Conservation (phyloP, 140 eudicot genomes). For the Anethum foeniculum region DNA sequence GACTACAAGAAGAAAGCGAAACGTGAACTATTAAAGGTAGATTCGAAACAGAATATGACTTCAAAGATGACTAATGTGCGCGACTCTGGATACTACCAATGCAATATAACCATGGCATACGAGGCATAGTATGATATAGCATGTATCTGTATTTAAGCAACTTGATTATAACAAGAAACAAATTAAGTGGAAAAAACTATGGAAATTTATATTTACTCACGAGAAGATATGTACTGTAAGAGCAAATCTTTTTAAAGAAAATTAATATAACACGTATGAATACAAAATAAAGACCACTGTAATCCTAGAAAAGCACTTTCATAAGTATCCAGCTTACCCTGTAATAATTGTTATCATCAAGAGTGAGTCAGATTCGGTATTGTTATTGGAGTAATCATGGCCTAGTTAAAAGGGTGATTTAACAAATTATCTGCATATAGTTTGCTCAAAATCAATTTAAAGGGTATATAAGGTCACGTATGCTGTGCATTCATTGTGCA, state of each 20-base stretch:
- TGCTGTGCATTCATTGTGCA: not conserved
- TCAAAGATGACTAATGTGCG: not conserved
- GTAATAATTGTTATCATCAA: not conserved
- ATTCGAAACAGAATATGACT: not conserved
- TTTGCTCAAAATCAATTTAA: not conserved
- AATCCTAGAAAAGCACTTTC: not conserved
- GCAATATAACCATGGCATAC: not conserved
- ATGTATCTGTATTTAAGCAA: not conserved
- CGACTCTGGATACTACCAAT: not conserved
- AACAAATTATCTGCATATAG: not conserved
- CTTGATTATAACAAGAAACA: not conserved
- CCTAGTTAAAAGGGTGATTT: not conserved
- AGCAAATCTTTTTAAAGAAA: not conserved
- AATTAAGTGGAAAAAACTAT: not conserved
- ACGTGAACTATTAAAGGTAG: not conserved
- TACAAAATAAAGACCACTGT: not conserved
- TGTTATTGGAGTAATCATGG: not conserved
- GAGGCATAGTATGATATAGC: not conserved
- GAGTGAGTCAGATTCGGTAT: not conserved
- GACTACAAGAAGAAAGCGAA: constrained; percentile 18
- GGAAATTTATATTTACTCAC: not conserved
- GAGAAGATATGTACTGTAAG: not conserved
- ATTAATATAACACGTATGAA: not conserved
- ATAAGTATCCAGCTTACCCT: not conserved
- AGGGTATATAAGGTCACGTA: not conserved